Evolutionary conservation across 2,329 filamentous ascomycete species (phyloP).

Genomic region (Aquanectria penicillioides): DNA sequence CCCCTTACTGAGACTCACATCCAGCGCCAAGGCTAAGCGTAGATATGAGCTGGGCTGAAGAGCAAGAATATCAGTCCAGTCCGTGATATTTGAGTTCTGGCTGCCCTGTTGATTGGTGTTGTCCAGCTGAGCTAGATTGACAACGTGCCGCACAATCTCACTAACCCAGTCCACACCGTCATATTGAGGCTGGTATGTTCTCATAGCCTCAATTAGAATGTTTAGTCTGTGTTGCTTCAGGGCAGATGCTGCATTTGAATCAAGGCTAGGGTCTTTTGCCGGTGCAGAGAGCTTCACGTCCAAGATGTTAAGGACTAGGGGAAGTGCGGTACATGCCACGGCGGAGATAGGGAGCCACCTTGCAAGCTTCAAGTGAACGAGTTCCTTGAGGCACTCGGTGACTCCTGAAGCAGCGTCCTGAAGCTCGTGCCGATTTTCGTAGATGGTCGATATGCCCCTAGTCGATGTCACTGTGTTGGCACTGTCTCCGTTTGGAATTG

Average conservation of each 20-base stretch:
- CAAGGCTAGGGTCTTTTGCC: conserved; percentile 19
- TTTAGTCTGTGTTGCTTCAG: conserved; percentile 56
- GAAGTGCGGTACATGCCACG: conserved; percentile 48
- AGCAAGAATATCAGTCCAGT: conserved; percentile 55
- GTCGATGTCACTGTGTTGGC: conserved; percentile 30
- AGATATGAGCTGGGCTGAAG: conserved; percentile 53
- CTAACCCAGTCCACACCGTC: conserved; percentile 57
- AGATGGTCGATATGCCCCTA: conserved; percentile 48
- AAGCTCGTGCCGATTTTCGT: conserved; percentile 54
- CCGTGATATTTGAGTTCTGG: conserved; percentile 42
- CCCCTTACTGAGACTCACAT: conserved; percentile 54
- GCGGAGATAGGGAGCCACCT: conserved; percentile 60
- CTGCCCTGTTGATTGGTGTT: conserved; percentile 35
- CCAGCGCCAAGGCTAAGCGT: conserved; percentile 55
- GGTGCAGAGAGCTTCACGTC: conserved; percentile 47
- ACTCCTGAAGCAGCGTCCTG: conserved; percentile 56
- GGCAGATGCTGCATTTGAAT: conserved; percentile 43
- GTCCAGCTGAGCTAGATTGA: conserved; percentile 53
- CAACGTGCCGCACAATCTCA: conserved; percentile 55
- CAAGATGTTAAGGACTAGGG: conserved; percentile 46
- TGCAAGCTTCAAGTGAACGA: conserved; percentile 55
- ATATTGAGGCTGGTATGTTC: conserved; percentile 56
- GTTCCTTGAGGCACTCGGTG: conserved; percentile 57
- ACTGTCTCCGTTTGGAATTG: conserved; percentile 45
- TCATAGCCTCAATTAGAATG: conserved; percentile 57